These are phyloP conservation scores for Lipomyces chichibuensis DNA, from an alignment of 805 yeast genomes.

Conservation along the genomic window DNA sequence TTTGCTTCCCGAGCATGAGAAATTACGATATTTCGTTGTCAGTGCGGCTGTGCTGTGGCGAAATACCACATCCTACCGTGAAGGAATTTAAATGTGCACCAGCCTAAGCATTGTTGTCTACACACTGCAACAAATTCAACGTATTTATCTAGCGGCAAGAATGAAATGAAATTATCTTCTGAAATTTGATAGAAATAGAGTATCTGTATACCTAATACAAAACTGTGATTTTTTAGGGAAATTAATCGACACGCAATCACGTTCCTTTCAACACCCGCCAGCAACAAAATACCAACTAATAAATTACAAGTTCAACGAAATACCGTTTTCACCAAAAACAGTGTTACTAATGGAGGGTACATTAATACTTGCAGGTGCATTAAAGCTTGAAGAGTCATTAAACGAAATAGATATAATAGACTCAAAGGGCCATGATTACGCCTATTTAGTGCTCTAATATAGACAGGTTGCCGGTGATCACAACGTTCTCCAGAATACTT, in stretches of 20 bases:
- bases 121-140: background rate
- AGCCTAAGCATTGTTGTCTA: background rate
- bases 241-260: background rate
- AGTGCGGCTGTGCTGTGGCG: background rate
- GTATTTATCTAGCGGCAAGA: background rate
- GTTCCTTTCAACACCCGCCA: background rate
- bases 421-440: background rate
- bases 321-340: background rate
- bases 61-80: background rate
- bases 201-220: too few relatives aligned
- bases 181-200: too few relatives aligned
- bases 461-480: slow-evolving; percentile 93
- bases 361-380: background rate
- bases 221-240: background rate
- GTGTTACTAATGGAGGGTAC: background rate
- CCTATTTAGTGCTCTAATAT: slow-evolving; percentile 78
- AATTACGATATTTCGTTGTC: background rate
- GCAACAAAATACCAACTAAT: background rate
- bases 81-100: background rate
- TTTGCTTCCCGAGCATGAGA: background rate
- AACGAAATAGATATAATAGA: background rate
- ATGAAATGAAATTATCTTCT: background rate
- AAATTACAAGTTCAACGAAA: background rate
- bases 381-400: background rate
- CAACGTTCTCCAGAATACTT: slow-evolving; percentile 90